A percentile compares a stretch with the other conserved stretches of the same genome.
These are phyloP conservation scores for Euphorbia lathyris DNA, from an alignment of 345 rosid species.

Conservation along the genomic window DNA sequence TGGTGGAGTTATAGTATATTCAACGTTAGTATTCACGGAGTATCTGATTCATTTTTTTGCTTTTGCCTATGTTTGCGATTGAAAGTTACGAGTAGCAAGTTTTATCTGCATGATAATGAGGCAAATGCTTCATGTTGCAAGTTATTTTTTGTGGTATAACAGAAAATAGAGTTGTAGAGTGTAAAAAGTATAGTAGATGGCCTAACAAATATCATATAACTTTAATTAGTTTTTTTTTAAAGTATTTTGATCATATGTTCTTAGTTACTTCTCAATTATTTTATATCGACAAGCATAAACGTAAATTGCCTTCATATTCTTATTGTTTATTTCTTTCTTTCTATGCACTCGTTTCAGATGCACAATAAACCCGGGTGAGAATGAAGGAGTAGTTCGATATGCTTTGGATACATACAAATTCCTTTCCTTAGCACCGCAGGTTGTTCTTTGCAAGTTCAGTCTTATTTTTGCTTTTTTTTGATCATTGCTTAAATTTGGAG, in stretches of 20 bases:
- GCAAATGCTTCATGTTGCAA: slow-evolving; percentile 1
- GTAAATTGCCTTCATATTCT: background rate
- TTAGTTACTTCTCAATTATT: background rate
- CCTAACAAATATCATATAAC: background rate
- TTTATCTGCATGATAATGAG: background rate
- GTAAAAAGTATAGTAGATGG: background rate
- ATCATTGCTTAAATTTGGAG: background rate
- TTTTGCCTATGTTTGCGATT: background rate
- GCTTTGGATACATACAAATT: slow-evolving; percentile 80
- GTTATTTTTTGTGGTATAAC: no score
- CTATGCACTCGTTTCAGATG: slow-evolving; percentile 45
- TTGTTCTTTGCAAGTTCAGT: slow-evolving; percentile 21
- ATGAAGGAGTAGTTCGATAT: slow-evolving; percentile 87
- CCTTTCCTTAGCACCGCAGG: slow-evolving; percentile 88
- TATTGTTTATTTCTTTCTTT: background rate
- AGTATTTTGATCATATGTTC: no score
- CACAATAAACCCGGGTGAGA: slow-evolving; percentile 95
- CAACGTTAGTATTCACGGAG: slow-evolving; percentile 63
- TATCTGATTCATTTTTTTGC: background rate
- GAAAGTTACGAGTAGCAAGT: background rate
- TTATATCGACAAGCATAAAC: background rate
- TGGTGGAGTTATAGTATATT: slow-evolving; percentile 92
- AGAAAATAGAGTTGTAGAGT: background rate
- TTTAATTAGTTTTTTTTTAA: no score
- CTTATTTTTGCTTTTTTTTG: background rate